Conservation (phyloP, 164 flowering plant genomes). For the Buxus sempervirens region DNA sequence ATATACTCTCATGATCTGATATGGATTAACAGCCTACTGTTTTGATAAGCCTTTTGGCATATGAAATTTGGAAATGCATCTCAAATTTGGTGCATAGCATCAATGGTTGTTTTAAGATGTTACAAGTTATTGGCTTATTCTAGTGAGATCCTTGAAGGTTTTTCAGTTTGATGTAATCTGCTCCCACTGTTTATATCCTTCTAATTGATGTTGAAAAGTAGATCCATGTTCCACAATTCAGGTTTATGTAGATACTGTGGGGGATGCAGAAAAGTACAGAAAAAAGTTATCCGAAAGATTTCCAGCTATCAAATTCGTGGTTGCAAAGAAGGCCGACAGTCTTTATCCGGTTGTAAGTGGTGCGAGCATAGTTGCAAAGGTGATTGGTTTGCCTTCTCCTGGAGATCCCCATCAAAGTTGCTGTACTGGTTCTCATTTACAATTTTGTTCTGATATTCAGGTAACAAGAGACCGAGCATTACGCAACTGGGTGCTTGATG, state of each 20-base stretch:
- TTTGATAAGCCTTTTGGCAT: too few relatives aligned
- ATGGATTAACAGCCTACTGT: too few relatives aligned
- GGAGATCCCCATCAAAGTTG: not conserved
- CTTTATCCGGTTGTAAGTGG: constrained; percentile 97
- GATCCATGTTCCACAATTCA: constrained; percentile 26
- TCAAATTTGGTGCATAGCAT: not conserved
- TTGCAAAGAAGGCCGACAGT: constrained; percentile 97
- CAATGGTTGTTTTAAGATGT: not conserved
- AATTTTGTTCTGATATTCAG: constrained; percentile 25
- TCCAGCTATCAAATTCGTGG: constrained; percentile 76
- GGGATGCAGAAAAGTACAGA: constrained; percentile 85
- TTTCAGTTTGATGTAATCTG: not conserved
- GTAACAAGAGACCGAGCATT: constrained; percentile 90
- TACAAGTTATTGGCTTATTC: not conserved
- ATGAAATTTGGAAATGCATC: not conserved
- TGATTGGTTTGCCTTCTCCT: constrained; percentile 16
- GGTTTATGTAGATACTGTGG: constrained; percentile 96
- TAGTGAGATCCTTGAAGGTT: not conserved
- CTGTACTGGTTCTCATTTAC: not conserved
- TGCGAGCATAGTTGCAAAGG: constrained; percentile 97
- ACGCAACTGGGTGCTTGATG: constrained; percentile 72
- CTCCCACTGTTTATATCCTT: not conserved
- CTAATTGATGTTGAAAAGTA: not conserved
- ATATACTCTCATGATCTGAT: too few relatives aligned
- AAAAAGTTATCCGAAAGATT: constrained; percentile 64